These are phyloP conservation scores for Blastocystis sp. DNA, from an alignment of 352 stramenopile genomes.

Conservation along the genomic window DNA sequence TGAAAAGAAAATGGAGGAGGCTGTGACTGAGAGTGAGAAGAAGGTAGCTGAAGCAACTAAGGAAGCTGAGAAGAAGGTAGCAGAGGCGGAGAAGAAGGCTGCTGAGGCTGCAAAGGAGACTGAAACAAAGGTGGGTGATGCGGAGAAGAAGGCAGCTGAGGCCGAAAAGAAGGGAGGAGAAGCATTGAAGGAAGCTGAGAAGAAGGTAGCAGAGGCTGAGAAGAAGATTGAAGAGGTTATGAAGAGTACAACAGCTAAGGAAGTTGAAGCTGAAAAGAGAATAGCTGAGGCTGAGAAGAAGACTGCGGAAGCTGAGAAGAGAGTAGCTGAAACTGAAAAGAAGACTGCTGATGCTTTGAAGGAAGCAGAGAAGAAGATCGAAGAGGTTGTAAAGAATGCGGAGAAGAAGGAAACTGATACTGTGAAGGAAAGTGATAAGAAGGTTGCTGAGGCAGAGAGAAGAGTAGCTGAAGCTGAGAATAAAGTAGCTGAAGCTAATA, in stretches of 20 bases:
- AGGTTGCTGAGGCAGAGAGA: constrained; percentile 24
- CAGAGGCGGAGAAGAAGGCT: background rate
- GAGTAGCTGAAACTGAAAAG: background rate
- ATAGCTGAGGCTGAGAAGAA: background rate
- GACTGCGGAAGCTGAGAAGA: constrained; percentile 12
- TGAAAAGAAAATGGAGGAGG: background rate
- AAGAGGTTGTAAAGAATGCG: too few species aligned
- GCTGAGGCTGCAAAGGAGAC: constrained; percentile 77
- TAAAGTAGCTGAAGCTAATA: constrained; percentile 72
- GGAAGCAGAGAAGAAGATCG: constrained; percentile 39
- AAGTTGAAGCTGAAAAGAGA: background rate
- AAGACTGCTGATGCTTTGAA: constrained; percentile 72
- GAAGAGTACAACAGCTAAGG: background rate
- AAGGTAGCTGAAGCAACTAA: background rate
- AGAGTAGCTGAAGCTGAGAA: background rate
- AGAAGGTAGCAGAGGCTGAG: background rate
- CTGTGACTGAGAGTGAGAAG: background rate
- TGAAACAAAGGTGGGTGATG: constrained; percentile 24
- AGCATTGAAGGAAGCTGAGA: background rate
- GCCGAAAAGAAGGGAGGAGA: background rate
- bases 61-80: background rate
- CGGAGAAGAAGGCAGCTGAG: background rate
- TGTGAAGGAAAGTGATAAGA: too few species aligned
- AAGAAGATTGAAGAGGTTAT: background rate
- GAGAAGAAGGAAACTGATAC: too few species aligned